Base-by-base conservation (phyloP, 208 protist genomes). In the Wallacemonas sp. region DNA sequence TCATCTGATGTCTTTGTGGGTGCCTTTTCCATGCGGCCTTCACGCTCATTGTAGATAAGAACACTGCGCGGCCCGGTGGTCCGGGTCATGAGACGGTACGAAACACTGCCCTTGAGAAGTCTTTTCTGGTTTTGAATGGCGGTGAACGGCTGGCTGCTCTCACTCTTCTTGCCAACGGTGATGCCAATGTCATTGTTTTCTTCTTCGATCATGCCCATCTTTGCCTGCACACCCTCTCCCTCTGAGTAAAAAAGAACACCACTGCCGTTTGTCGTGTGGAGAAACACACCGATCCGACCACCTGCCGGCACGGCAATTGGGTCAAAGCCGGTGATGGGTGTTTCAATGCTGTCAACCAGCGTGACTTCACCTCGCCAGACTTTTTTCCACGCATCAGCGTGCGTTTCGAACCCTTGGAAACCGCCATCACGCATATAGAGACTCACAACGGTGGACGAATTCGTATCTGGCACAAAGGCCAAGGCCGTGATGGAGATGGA, bases 121-220 rank as follows among this genome's bases (percentile, higher is more conserved):
- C 85, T 75, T 59, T 86, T 90, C 45, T 92, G 79, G 58, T 86
- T 84, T 65, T 88, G 86, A 54, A 97, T 88, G 26, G 63, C 63
- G 9, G 68, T 62, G 65, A 93, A 95, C 6, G 88, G 88, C 38
- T 77, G 66, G 21, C 36, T 72, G 72, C 79, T 88, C 41, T 94
- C 87, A 51, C 84, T 88, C 66, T 84, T 90, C 66, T 94, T 97
- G 21, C 88, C 91, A 8, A 94, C 80, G 0, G 83, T 90, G 54
- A 97, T 95, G 60, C 88, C 88, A 63, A 97, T 85, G 70, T 91
- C 84, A 45, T 79, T 76, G 69, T 95, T 89, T 46, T 88, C 83
- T 62, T 94, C 84, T 56, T 86, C 84, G 22, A 96, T 68, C 33
- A 81, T 62, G 0, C 80, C 88, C 55, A 88, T 85, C 39, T 80